phyloP scores from a whole-genome alignment of 768 basidiomycete genomes.

The Inosperma sp. region DNA sequence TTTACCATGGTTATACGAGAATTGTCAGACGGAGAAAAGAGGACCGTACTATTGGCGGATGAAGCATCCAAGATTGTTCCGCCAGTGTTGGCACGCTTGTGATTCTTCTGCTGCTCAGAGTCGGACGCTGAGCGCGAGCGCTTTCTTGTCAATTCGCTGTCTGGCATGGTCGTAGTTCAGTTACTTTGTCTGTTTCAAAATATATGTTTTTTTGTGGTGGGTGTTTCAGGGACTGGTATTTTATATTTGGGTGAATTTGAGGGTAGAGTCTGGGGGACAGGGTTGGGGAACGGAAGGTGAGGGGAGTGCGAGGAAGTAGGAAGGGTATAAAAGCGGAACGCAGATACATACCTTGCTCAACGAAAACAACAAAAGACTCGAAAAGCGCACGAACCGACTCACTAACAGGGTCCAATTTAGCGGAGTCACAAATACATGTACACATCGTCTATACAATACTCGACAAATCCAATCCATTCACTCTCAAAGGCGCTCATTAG shows the following conservation, averaged over 20 bases:
- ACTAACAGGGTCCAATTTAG: too few relatives aligned
- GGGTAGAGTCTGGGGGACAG: constrained; percentile 49
- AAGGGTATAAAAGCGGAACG: constrained; percentile 19
- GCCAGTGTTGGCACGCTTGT: constrained; percentile 84
- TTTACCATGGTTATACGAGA: constrained; percentile 68
- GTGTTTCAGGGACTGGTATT: constrained; percentile 28
- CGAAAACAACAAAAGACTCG: constrained; percentile 6
- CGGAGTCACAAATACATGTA: constrained; percentile 13
- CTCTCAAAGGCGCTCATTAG: constrained; percentile 44
- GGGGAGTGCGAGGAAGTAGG: constrained; percentile 57
- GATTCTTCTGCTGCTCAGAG: constrained; percentile 70
- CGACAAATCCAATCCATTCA: constrained; percentile 45
- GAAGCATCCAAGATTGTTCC: constrained; percentile 64
- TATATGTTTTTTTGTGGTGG: constrained; percentile 23
- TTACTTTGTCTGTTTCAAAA: constrained; percentile 19
- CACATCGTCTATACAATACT: constrained; percentile 21
- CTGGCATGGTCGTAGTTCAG: constrained; percentile 65
- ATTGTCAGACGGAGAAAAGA: constrained; percentile 36
- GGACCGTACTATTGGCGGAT: constrained; percentile 44
- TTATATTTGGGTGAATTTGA: constrained; percentile 38
- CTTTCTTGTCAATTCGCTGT: constrained; percentile 80
- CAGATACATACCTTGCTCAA: constrained; percentile 27
- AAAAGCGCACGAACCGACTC: too few relatives aligned
- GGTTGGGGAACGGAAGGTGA: constrained; percentile 46
- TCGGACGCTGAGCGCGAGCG: constrained; percentile 84